Evolutionary conservation across 805 yeast genomes (phyloP).

Genomic region (Kuraishia borneana): DNA sequence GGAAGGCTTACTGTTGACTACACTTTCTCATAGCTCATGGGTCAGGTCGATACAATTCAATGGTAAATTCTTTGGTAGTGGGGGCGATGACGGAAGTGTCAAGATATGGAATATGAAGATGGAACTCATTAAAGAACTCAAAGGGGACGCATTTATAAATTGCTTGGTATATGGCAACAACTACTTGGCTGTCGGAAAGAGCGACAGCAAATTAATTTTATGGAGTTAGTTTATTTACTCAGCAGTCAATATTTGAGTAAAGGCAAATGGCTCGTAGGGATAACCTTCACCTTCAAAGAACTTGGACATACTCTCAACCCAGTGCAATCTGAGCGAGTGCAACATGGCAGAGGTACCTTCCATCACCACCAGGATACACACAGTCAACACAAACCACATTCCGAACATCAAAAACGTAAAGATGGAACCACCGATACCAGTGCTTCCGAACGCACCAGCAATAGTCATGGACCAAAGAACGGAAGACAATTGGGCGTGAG

Average conservation of each 20-base stretch:
- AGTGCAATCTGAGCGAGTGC: slow-evolving; percentile 65
- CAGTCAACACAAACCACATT: slow-evolving; percentile 67
- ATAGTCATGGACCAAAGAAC: slow-evolving; percentile 74
- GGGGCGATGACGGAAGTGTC: slow-evolving; percentile 71
- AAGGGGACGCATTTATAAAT: slow-evolving; percentile 67
- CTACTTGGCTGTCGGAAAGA: slow-evolving; percentile 5
- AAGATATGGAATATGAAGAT: slow-evolving; percentile 65
- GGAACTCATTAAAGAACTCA: slow-evolving; percentile 37
- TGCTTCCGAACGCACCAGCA: slow-evolving; percentile 44
- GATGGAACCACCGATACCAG: slow-evolving; percentile 42
- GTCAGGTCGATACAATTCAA: slow-evolving; percentile 52
- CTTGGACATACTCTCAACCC: slow-evolving; percentile 80
- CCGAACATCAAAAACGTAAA: slow-evolving; percentile 54
- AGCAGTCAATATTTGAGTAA: slow-evolving; percentile 19
- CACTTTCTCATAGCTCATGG: slow-evolving; percentile 79
- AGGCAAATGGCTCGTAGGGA: slow-evolving; percentile 53
- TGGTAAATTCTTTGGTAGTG: slow-evolving; percentile 57
- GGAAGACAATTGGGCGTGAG: slow-evolving; percentile 68
- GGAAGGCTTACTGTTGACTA: slow-evolving; percentile 46
- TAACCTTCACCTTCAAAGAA: slow-evolving; percentile 71
- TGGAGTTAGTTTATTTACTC: not conserved
- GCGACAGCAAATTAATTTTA: not conserved
- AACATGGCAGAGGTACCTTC: slow-evolving; percentile 83
- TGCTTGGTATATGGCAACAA: slow-evolving; percentile 42
- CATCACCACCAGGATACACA: slow-evolving; percentile 61